Evolutionary conservation across 2,329 filamentous ascomycete species (phyloP).

Genomic region (Tolypocladium amazonense): DNA sequence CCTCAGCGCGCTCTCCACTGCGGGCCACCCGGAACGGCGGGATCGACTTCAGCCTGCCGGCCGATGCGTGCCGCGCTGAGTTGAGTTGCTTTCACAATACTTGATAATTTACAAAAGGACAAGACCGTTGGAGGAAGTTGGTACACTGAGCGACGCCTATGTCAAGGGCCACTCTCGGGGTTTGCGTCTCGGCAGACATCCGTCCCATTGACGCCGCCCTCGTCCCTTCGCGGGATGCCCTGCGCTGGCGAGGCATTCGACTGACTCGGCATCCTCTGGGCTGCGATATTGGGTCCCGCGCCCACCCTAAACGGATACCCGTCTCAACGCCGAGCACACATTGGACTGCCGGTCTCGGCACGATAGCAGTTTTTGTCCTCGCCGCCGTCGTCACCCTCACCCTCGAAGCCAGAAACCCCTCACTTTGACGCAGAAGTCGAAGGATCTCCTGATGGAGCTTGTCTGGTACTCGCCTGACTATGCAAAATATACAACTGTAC

Average conservation of each 20-base stretch:
- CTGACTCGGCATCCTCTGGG: background rate
- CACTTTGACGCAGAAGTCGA: background rate
- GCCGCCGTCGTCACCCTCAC: background rate
- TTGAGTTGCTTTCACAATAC: no score
- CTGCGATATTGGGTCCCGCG: background rate
- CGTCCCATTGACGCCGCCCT: background rate
- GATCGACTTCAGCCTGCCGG: background rate
- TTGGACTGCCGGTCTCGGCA: background rate
- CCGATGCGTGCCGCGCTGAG: background rate
- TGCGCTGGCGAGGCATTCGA: no score
- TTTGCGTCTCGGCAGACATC: no score
- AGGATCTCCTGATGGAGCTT: background rate
- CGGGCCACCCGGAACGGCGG: background rate
- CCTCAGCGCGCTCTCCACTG: background rate
- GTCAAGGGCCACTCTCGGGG: no score
- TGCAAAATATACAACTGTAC: background rate
- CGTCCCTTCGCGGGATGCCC: no score
- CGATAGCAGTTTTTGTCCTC: background rate
- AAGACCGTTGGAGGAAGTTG: background rate
- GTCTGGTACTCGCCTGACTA: background rate
- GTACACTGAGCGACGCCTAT: no score
- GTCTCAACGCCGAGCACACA: background rate
- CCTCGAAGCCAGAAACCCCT: background rate
- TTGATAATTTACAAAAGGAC: background rate
- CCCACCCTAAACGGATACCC: background rate